A percentile compares a stretch with the other conserved stretches of the same genome.
Conservation (phyloP, 2,329 filamentous ascomycete genomes). For the Nannizzia gypsea region DNA sequence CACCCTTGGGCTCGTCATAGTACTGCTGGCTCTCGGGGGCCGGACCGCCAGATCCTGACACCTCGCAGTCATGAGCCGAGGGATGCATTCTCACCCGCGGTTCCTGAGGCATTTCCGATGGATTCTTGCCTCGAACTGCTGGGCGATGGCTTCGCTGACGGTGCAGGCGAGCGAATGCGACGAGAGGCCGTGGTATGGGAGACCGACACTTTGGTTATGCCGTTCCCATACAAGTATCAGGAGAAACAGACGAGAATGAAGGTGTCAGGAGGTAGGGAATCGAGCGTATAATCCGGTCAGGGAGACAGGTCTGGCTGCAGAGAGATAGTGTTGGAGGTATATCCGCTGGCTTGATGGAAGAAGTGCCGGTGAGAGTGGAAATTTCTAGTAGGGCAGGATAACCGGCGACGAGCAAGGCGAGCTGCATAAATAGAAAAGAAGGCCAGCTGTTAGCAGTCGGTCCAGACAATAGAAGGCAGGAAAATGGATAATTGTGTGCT, state of each 20-base stretch:
- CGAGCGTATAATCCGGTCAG: not conserved
- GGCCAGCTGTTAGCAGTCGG: not conserved
- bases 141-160: not conserved
- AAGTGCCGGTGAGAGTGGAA: not conserved
- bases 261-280: not conserved
- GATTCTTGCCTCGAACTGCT: not conserved
- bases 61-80: not conserved
- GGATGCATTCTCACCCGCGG: slow-evolving; percentile 2
- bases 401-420: not conserved
- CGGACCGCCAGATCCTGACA: not conserved
- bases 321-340: not conserved
- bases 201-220: not conserved
- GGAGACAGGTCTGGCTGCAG: not conserved
- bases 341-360: not conserved
- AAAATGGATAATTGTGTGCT: not conserved
- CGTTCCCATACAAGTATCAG: not conserved
- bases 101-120: not conserved
- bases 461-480: not conserved
- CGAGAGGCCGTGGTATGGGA: not conserved
- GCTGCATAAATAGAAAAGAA: not conserved
- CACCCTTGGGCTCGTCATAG: not conserved
- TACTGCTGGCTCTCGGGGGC: not conserved
- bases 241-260: not conserved
- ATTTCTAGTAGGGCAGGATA: not conserved
- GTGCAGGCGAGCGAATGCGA: not conserved